These are phyloP conservation scores for Sporothrix phasma DNA, from an alignment of 2,329 filamentous ascomycete genomes.

Conservation along the genomic window DNA sequence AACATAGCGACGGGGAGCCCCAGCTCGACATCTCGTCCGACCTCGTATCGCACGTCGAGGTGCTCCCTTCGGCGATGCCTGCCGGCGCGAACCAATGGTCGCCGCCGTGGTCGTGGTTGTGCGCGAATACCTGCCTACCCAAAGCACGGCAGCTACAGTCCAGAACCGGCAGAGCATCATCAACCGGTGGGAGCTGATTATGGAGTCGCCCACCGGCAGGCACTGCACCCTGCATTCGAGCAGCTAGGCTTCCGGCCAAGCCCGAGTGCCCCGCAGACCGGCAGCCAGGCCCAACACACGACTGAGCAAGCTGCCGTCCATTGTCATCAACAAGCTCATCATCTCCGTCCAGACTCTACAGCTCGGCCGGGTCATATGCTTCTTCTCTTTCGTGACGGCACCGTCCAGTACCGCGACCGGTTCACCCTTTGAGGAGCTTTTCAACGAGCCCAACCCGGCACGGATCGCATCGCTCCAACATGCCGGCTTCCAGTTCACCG, in stretches of 20 bases:
- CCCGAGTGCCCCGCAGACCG: neutral
- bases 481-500: conserved; percentile 63
- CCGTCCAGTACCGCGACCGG: conserved; percentile 69
- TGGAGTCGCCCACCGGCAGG: conserved; percentile 49
- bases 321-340: conserved; percentile 59
- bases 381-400: conserved; percentile 70
- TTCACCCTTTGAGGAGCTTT: conserved; percentile 60
- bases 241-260: conserved; percentile 47
- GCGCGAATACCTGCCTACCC: conserved; percentile 49
- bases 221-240: conserved; percentile 66
- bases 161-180: conserved; percentile 64
- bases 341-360: conserved; percentile 59
- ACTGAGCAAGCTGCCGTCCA: conserved; percentile 57
- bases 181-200: conserved; percentile 71
- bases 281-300: conserved; percentile 25
- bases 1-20: conserved; percentile 32
- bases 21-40: conserved; percentile 42
- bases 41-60: conserved; percentile 63
- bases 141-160: conserved; percentile 44
- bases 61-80: conserved; percentile 58
- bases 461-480: conserved; percentile 63
- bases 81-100: conserved; percentile 43
- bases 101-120: conserved; percentile 59
- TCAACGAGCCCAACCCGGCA: conserved; percentile 51
- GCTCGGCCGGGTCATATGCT: conserved; percentile 59